These are phyloP conservation scores for Acanthamoeba rhysodes DNA, from an alignment of 208 protist species.

Conservation along the genomic window DNA sequence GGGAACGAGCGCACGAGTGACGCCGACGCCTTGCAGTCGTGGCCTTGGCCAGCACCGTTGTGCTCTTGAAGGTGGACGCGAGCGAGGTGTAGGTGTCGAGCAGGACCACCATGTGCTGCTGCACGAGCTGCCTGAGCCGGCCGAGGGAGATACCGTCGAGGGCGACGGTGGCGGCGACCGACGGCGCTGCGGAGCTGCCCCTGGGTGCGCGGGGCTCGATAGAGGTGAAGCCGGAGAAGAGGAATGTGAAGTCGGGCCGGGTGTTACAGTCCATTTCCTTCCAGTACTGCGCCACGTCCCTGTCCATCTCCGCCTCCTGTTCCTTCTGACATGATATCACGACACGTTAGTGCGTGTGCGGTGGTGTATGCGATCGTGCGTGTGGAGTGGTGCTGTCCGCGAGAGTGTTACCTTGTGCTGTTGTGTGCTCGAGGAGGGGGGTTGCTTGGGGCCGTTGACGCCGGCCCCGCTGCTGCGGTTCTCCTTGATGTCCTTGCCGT, in stretches of 20 bases:
- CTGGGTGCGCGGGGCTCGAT: background rate
- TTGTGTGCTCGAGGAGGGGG: background rate
- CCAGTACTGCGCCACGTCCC: conserved; percentile 58
- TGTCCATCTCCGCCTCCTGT: conserved; percentile 37
- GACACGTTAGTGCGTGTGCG: background rate
- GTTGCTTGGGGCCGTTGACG: background rate
- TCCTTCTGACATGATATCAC: background rate
- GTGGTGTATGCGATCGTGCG: background rate
- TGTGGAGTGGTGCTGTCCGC: background rate
- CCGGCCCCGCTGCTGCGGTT: background rate
- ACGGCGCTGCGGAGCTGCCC: background rate
- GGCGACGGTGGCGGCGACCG: background rate
- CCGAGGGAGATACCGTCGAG: background rate
- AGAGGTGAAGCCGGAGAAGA: conserved; percentile 35
- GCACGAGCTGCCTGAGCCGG: conserved; percentile 35
- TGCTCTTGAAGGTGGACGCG: conserved; percentile 39
- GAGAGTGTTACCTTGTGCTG: background rate
- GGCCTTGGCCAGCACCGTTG: background rate
- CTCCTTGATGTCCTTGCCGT: conserved; percentile 37
- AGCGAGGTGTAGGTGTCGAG: conserved; percentile 42
- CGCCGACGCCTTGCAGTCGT: background rate
- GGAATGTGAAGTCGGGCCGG: conserved; percentile 9
- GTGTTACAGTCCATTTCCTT: conserved; percentile 26
- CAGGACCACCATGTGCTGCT: conserved; percentile 41
- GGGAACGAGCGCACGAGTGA: conserved; percentile 24